phyloP scores from a whole-genome alignment of 192 early-diverging fungal genomes.

The Dissophora ornata region DNA sequence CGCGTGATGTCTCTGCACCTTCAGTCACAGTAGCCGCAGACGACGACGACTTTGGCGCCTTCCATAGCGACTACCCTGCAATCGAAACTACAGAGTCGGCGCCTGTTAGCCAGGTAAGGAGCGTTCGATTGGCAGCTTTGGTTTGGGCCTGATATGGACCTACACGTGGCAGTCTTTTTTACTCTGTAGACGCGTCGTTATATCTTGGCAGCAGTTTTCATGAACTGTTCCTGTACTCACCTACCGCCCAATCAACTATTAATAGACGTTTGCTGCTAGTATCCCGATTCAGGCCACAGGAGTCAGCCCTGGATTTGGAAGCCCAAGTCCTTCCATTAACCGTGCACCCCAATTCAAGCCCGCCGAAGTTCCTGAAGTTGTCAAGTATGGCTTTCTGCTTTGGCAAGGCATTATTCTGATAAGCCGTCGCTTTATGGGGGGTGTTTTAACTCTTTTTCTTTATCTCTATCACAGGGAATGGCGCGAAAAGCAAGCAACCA shows the following conservation, averaged over 20 bases:
- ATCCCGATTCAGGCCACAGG: slow-evolving; percentile 49
- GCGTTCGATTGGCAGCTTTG: too few relatives aligned
- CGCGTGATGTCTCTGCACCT: slow-evolving; percentile 3
- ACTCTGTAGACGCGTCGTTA: too few relatives aligned
- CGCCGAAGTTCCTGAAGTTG: slow-evolving; percentile 39
- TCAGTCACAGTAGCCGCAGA: slow-evolving; percentile 21
- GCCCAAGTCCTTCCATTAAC: slow-evolving; percentile 22
- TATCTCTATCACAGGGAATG: slow-evolving; percentile 60
- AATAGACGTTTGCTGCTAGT: slow-evolving; percentile 45
- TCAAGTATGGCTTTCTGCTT: slow-evolving; percentile 32
- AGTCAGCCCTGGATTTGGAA: slow-evolving; percentile 33
- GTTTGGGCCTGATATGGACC: too few relatives aligned
- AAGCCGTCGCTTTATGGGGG: too few relatives aligned
- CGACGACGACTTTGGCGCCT: slow-evolving; percentile 52
- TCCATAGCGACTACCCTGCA: slow-evolving; percentile 44
- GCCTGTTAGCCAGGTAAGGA: slow-evolving; percentile 37
- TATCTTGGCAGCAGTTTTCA: too few relatives aligned
- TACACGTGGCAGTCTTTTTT: too few relatives aligned
- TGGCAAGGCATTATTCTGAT: too few relatives aligned
- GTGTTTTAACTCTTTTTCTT: too few relatives aligned
- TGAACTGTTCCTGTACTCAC: too few relatives aligned
- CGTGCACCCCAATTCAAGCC: slow-evolving; percentile 40
- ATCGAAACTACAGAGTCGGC: slow-evolving; percentile 44
- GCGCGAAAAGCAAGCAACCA: slow-evolving; percentile 69
- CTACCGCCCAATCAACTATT: not conserved